phyloP scores from a whole-genome alignment of 2,329 filamentous ascomycete species.

The Xylaria sp. region DNA sequence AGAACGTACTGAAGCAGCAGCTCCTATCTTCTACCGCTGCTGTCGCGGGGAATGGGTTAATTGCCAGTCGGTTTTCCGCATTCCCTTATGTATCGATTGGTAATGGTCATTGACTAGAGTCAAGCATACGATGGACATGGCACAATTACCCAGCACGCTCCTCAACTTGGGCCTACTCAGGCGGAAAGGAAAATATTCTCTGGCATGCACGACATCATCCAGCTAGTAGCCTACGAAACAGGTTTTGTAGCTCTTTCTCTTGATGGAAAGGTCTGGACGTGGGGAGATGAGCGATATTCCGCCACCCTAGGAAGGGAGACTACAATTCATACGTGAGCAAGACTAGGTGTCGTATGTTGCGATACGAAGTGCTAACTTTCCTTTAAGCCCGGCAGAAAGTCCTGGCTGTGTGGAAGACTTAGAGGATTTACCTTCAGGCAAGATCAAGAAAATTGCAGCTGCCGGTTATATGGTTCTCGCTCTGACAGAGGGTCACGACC shows the following conservation, averaged over 20 bases:
- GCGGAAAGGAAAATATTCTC: slow-evolving; percentile 37
- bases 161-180: slow-evolving; percentile 24
- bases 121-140: slow-evolving; percentile 43
- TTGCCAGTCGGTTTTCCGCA: slow-evolving; percentile 46
- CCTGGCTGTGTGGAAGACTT: slow-evolving; percentile 62
- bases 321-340: slow-evolving; percentile 50
- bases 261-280: slow-evolving; percentile 59
- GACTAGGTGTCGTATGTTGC: neutral
- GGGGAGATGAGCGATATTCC: slow-evolving; percentile 68
- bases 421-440: slow-evolving; percentile 59
- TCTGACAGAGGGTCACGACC: slow-evolving; percentile 64
- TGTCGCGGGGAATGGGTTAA: slow-evolving; percentile 50
- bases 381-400: slow-evolving; percentile 56
- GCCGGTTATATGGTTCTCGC: slow-evolving; percentile 68
- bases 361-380: slow-evolving; percentile 27
- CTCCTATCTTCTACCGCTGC: slow-evolving; percentile 45
- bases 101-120: slow-evolving; percentile 29
- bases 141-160: slow-evolving; percentile 46
- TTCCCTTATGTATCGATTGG: neutral
- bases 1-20: slow-evolving; percentile 37
- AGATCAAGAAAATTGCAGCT: slow-evolving; percentile 64
- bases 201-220: slow-evolving; percentile 47
- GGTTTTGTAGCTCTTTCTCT: slow-evolving; percentile 60
- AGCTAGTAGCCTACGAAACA: slow-evolving; percentile 59
- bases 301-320: slow-evolving; percentile 65